These are phyloP conservation scores for Platanus orientalis DNA, from an alignment of 164 flowering plant genomes.

Conservation along the genomic window DNA sequence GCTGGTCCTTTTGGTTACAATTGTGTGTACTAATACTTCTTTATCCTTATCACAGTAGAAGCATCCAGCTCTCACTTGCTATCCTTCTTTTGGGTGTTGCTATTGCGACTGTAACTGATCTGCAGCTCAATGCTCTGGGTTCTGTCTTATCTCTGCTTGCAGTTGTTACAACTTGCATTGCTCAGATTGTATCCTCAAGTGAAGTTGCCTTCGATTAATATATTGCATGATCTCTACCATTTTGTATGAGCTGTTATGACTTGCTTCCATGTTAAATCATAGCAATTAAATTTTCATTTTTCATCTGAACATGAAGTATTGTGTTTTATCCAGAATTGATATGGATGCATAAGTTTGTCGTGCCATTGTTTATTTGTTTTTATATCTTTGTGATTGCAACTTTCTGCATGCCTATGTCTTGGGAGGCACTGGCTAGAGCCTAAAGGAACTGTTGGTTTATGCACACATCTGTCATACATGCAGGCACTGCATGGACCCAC, in stretches of 20 bases:
- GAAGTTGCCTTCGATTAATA: neutral
- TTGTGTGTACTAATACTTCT: conserved; percentile 3
- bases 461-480: too few relatives aligned
- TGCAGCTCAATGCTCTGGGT: conserved; percentile 90
- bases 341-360: neutral
- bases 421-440: too few relatives aligned
- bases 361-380: neutral
- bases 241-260: neutral
- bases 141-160: conserved; percentile 84
- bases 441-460: too few relatives aligned
- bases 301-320: neutral
- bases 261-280: neutral
- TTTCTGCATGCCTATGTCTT: too few relatives aligned
- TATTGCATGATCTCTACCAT: neutral
- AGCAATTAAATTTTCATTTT: neutral
- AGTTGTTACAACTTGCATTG: conserved; percentile 82
- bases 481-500: too few relatives aligned
- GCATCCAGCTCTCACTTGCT: conserved; percentile 57
- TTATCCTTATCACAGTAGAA: conserved; percentile 50
- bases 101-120: conserved; percentile 93
- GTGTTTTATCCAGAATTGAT: neutral
- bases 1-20: neutral
- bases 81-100: conserved; percentile 86
- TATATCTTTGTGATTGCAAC: too few relatives aligned
- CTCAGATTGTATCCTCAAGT: conserved; percentile 90